Evolutionary conservation across 2,329 filamentous ascomycete species (phyloP), one percentile per base, ranked within the genome.

Genomic region (Sporothrix humicola): DNA sequence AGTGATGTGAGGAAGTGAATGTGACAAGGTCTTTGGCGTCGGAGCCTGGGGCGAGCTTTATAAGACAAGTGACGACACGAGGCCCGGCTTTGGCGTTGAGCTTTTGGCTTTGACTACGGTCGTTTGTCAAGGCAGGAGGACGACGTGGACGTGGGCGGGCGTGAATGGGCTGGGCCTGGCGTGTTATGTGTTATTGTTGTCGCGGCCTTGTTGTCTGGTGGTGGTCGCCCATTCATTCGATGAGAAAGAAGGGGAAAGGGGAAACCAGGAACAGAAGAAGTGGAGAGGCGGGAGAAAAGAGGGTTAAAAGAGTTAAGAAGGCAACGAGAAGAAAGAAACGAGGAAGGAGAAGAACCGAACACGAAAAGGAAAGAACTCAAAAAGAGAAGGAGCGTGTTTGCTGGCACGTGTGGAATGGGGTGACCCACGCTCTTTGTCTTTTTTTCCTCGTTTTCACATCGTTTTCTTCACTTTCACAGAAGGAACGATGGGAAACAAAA

Each of bases 61-160:
- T 50, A 59, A 48, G 69, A 71, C 68, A 31, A 66, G 69, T 71
- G 42, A 71, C 54, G 69, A 71, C 69, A 46, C 42, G 54, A 20
- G 10, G 54, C 17, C 61, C 20, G 20, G 61, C 61, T 66, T 65
- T 65, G 61, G 61, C n/a, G 15, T 26, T 66, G 12, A 7, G 37
- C 42, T 20, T 63, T 63, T 10, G 31, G 56, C 12, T 61, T 52
- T 52, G 50, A n/a, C 50, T 56, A 3, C 8, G 23, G 12, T n/a
- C 6, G 17, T 10, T 44, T 42, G 9, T 17, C 44, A 23, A 48
- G 42, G 61, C 42, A 44, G 61, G 13, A 15, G 20, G n/a, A 13
- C 0, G 17, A 66, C 9, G 61, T 13, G n/a, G 61, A 26, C 61
- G 61, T 66, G 61, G 61, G 46, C 42, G 26, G 42, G 61, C 42